Evolutionary conservation across 139 green algal genomes (phyloP).

Genomic region (Chlamydomonas urium): DNA sequence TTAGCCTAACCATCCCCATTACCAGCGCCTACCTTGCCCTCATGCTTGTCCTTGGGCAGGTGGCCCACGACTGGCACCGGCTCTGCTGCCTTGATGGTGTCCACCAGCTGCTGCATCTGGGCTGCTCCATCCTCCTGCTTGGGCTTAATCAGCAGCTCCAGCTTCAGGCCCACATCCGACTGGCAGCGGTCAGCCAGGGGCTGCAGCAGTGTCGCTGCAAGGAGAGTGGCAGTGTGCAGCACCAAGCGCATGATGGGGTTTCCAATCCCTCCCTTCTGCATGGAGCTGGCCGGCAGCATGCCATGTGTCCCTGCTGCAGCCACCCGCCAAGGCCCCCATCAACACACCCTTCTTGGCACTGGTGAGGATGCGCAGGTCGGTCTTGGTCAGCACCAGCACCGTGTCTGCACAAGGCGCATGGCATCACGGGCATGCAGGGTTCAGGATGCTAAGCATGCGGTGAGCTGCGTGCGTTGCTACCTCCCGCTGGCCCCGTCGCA

Average conservation of each 20-base stretch:
- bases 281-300: too few species aligned
- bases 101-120: slow-evolving; percentile 61
- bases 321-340: too few species aligned
- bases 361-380: slow-evolving; percentile 70
- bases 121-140: slow-evolving; percentile 75
- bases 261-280: too few species aligned
- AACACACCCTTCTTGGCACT: slow-evolving; percentile 83
- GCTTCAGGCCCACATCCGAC: slow-evolving; percentile 27
- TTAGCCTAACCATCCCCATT: too few species aligned
- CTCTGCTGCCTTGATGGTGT: slow-evolving; percentile 27
- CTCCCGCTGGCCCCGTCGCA: slow-evolving; percentile 22
- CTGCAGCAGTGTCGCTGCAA: neutral
- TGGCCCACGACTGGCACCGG: slow-evolving; percentile 34
- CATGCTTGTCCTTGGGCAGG: slow-evolving; percentile 72
- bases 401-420: slow-evolving; percentile 69
- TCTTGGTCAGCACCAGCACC: slow-evolving; percentile 76
- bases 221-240: neutral
- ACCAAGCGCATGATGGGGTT: too few species aligned
- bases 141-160: slow-evolving; percentile 63
- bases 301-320: too few species aligned
- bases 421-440: neutral
- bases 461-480: neutral
- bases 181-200: slow-evolving; percentile 8
- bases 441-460: neutral
- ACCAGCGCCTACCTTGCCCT: too few species aligned